phyloP scores from a whole-genome alignment of 805 yeast species.

The Hanseniaspora guilliermondii region DNA sequence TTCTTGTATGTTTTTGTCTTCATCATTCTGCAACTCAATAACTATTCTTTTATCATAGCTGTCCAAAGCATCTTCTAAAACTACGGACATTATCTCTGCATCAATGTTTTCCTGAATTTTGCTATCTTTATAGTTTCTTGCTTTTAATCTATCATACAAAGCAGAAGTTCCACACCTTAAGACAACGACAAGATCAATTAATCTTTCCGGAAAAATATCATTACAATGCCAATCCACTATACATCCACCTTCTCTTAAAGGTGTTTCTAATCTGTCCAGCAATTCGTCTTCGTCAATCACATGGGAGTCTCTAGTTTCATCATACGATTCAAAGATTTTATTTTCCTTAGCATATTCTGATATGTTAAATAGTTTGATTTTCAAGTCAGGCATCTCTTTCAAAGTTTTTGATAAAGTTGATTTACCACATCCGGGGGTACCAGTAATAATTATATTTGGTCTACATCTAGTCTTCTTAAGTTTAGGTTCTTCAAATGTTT shows the following conservation, averaged over 20 bases:
- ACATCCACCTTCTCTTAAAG: constrained; percentile 73
- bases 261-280: constrained; percentile 66
- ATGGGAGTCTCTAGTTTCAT: constrained; percentile 68
- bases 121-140: constrained; percentile 64
- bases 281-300: constrained; percentile 89
- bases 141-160: constrained; percentile 61
- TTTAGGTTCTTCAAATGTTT: background rate
- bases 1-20: constrained; percentile 63
- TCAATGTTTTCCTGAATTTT: constrained; percentile 87
- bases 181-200: constrained; percentile 86
- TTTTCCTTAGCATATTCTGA: constrained; percentile 72
- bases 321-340: constrained; percentile 70
- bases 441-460: constrained; percentile 80
- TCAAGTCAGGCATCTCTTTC: constrained; percentile 51
- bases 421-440: constrained; percentile 63
- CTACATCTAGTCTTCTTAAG: constrained; percentile 18
- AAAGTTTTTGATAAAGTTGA: constrained; percentile 25
- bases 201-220: constrained; percentile 85
- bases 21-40: constrained; percentile 63
- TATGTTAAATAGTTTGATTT: constrained; percentile 43
- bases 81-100: constrained; percentile 92
- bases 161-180: constrained; percentile 61
- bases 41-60: constrained; percentile 69
- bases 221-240: constrained; percentile 96
- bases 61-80: constrained; percentile 75